Base-by-base conservation (phyloP, 306 rosid genomes). In the Begonia loranthoides region DNA sequence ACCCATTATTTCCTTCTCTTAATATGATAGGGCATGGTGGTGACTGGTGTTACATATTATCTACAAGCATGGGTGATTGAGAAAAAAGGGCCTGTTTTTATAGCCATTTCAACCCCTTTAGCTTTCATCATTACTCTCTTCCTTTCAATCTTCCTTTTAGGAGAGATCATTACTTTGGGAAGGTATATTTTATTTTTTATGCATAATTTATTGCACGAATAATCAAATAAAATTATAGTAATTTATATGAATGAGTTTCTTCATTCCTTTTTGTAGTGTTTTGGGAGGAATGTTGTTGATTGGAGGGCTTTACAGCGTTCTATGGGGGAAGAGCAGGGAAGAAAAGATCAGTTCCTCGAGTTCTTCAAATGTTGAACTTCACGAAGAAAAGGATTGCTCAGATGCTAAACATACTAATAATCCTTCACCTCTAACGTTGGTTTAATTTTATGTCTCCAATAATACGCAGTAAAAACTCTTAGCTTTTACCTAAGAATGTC, bases 51-150 rank as follows among this genome's bases (percentile, higher is more conserved):
- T 13, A 74, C 96, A 11, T 88, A 70, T 61, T 77, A 71, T 69
- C 65, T 81, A 48, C 96, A 88, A 83, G 64, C 96, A 38, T 88
- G 93, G 83, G 77, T 84, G 1, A 73, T 84, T 55, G 88, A 84
- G 76, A 87, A 81, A 66, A 81, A 78, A 68, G 94, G 94, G 17
- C 84, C 96, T 0, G 94, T 88, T 60, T 88, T 81, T 63, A 70
- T 84, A 3, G 83, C 94, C 56, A 88, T 84, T 92, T 81, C 84
- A 14, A 81, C 83, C 12, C 94, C 96, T 10, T 43, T 84, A 47
- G 58, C 80, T 50, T 61, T 88, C 0, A 48, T 81, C 61, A 81
- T 88, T 15, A 88, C 96, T 33, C 63, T 74, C 1, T 3, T 79
- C 39, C 49, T 69, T 51, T 81, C 96, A 0, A 78, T 83, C 40